phyloP scores from a whole-genome alignment of 2,329 filamentous ascomycete genomes.

The Stachybotrys elegans region DNA sequence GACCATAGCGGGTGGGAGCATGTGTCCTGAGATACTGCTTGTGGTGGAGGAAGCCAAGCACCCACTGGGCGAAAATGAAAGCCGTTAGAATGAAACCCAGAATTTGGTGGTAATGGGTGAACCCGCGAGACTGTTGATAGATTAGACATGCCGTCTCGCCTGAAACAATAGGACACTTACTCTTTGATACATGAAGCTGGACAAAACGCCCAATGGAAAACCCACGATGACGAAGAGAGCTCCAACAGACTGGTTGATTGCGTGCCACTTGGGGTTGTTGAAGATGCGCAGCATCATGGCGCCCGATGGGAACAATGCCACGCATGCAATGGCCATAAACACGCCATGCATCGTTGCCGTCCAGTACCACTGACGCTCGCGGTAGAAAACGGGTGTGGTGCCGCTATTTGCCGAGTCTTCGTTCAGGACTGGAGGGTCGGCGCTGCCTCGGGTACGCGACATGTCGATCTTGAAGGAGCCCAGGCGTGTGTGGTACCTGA shows the following conservation, averaged over 20 bases:
- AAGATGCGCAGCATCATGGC: slow-evolving; percentile 47
- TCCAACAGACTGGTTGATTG: slow-evolving; percentile 45
- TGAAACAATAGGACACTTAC: slow-evolving; percentile 33
- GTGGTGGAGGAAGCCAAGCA: slow-evolving; percentile 52
- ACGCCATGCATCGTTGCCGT: slow-evolving; percentile 39
- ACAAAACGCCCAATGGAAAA: slow-evolving; percentile 45
- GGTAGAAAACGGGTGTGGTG: slow-evolving; percentile 24
- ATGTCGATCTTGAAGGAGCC: slow-evolving; percentile 54
- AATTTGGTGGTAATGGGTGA: slow-evolving; percentile 52
- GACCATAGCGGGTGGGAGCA: slow-evolving; percentile 43
- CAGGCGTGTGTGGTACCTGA: slow-evolving; percentile 48
- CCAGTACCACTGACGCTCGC: slow-evolving; percentile 28
- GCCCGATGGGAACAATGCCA: slow-evolving; percentile 52
- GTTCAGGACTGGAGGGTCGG: slow-evolving; percentile 35
- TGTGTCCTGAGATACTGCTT: slow-evolving; percentile 45
- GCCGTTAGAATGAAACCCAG: slow-evolving; percentile 51
- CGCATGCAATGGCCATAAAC: slow-evolving; percentile 52
- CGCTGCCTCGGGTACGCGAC: slow-evolving; percentile 40
- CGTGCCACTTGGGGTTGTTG: slow-evolving; percentile 50
- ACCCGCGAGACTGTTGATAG: slow-evolving; percentile 40
- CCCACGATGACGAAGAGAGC: slow-evolving; percentile 44
- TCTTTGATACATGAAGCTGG: slow-evolving; percentile 49
- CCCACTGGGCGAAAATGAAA: slow-evolving; percentile 47
- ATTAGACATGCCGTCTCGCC: slow-evolving; percentile 5
- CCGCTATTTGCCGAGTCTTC: slow-evolving; percentile 28